Percentiles rank a stretch among this genome's conserved stretches.
Evolutionary conservation across 345 rosid species (phyloP).

Genomic region (Alliaria petiolata): DNA sequence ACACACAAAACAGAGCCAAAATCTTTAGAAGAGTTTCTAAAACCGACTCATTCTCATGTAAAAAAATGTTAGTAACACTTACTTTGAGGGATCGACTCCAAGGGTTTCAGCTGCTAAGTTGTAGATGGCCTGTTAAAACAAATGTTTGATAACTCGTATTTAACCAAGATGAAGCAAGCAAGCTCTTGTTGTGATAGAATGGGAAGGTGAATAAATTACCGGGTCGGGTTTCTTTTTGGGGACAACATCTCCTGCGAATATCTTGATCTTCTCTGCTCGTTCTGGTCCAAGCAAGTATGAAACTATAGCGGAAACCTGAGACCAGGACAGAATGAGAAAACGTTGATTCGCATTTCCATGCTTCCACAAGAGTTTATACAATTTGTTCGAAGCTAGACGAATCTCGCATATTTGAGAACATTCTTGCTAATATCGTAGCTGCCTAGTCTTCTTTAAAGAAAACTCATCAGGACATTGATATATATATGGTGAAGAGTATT

Average conservation of each 20-base stretch:
- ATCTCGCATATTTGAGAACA: not conserved
- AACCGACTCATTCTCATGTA: not conserved
- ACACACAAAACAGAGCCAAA: not conserved
- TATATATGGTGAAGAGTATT: not conserved
- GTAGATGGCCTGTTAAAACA: conserved; percentile 67
- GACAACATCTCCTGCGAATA: conserved; percentile 93
- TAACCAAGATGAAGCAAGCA: conserved; percentile 1
- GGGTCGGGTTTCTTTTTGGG: conserved; percentile 95
- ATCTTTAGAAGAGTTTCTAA: not conserved
- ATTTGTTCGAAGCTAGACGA: not conserved
- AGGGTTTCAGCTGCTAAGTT: conserved; percentile 80
- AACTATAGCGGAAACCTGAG: conserved; percentile 90
- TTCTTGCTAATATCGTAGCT: not conserved
- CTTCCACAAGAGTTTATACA: not conserved
- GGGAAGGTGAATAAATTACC: conserved; percentile 29
- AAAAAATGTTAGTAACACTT: not conserved
- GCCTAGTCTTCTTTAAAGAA: not conserved
- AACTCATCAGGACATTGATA: not conserved
- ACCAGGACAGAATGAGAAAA: conserved; percentile 8
- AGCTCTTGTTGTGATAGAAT: not conserved
- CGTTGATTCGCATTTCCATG: not conserved
- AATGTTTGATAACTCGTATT: not conserved
- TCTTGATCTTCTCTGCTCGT: conserved; percentile 77
- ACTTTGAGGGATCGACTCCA: conserved; percentile 91
- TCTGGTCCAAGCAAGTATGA: conserved; percentile 88